Percentiles rank a stretch among this genome's conserved stretches.
Conservation (phyloP, 495 filamentous ascomycete species). For the Podospora bellae-mahoneyi region DNA sequence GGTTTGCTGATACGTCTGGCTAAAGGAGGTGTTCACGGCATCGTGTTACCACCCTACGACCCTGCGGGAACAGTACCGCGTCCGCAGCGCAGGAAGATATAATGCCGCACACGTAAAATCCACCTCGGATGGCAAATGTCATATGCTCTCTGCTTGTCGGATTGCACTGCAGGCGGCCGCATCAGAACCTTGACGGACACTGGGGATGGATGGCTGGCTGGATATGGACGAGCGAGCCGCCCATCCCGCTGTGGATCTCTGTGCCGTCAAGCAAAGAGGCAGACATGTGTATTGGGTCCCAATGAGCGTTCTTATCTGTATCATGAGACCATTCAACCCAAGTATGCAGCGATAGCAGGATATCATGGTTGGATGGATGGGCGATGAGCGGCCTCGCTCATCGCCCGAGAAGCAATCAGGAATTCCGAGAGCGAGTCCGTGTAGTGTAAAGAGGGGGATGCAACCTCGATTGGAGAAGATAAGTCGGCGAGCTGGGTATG, state of each 20-base stretch:
- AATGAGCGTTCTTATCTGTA: constrained; percentile 1
- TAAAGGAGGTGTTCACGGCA: neutral
- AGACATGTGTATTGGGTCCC: neutral
- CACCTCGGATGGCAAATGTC: constrained; percentile 5
- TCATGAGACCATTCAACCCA: constrained; percentile 6
- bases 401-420: neutral
- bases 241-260: constrained; percentile 6
- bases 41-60: neutral
- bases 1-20: neutral
- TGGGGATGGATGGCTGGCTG: neutral
- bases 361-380: neutral
- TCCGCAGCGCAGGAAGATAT: neutral
- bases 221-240: neutral
- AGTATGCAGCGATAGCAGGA: neutral
- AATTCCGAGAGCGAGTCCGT: neutral
- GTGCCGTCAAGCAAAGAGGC: constrained; percentile 1
- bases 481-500: neutral
- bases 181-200: neutral
- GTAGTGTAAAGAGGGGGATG: neutral
- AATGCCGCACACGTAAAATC: neutral
- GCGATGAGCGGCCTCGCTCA: constrained; percentile 1
- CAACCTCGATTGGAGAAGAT: neutral
- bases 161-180: constrained; percentile 2
- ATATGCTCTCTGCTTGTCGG: constrained; percentile 1
- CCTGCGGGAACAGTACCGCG: neutral